Percentiles rank a stretch among this genome's conserved stretches.
Conservation (phyloP, 805 yeast genomes). For the Wickerhamiella spandovensis region DNA sequence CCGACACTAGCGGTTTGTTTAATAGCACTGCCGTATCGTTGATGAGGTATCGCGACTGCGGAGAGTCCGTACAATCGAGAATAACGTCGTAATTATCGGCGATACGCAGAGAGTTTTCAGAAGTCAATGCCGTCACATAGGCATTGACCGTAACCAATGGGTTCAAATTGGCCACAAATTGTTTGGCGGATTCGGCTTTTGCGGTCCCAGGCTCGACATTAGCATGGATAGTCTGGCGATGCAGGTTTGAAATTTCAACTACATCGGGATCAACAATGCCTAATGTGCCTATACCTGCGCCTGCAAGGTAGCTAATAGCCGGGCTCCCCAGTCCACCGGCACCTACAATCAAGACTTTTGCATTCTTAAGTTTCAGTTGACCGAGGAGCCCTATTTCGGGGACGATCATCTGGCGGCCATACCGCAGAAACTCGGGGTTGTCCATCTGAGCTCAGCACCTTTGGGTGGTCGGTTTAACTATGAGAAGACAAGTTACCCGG, state of each 20-base stretch:
- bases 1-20: slow-evolving; percentile 69
- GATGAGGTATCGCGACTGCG: slow-evolving; percentile 71
- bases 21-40: slow-evolving; percentile 68
- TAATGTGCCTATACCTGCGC: slow-evolving; percentile 69
- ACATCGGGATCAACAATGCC: slow-evolving; percentile 81
- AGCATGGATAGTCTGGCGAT: slow-evolving; percentile 75
- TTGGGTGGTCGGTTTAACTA: no score
- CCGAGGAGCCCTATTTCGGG: slow-evolving; percentile 49
- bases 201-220: slow-evolving; percentile 49
- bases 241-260: slow-evolving; percentile 77
- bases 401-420: slow-evolving; percentile 93
- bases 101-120: slow-evolving; percentile 49
- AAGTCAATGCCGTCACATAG: slow-evolving; percentile 24
- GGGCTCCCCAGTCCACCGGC: slow-evolving; percentile 98
- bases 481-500: neutral
- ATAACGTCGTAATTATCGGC: slow-evolving; percentile 58
- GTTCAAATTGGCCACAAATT: slow-evolving; percentile 41
- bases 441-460: slow-evolving; percentile 10
- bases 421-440: slow-evolving; percentile 61
- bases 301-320: slow-evolving; percentile 67
- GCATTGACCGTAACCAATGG: slow-evolving; percentile 49
- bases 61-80: slow-evolving; percentile 91
- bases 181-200: slow-evolving; percentile 71
- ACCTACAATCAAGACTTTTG: slow-evolving; percentile 69
- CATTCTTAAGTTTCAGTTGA: slow-evolving; percentile 44